Evolutionary conservation across 2,329 filamentous ascomycete genomes (phyloP).

Genomic region (Aquanectria penicillioides): DNA sequence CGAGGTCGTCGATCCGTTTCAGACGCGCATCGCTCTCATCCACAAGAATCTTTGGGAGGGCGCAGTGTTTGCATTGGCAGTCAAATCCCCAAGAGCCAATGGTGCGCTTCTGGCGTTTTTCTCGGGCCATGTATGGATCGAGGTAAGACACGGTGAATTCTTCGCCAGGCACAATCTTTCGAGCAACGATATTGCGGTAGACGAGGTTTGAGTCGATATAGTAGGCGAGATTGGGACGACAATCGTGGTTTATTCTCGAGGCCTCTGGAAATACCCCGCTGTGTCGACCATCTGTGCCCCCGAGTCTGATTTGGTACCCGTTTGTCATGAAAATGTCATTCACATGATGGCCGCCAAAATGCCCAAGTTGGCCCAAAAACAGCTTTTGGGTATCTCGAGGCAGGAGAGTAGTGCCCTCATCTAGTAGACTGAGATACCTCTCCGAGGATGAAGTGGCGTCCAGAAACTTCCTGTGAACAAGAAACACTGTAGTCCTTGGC

Average conservation of each 20-base stretch:
- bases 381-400: not conserved
- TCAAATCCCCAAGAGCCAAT: not conserved
- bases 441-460: not conserved
- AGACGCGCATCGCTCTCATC: not conserved
- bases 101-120: not conserved
- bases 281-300: not conserved
- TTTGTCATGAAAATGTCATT: conserved; percentile 9
- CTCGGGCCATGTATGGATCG: not conserved
- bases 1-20: not conserved
- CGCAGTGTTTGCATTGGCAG: conserved; percentile 6
- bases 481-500: not conserved
- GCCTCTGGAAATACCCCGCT: not conserved
- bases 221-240: conserved; percentile 14
- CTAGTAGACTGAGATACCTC: not conserved
- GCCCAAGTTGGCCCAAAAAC: not conserved
- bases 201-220: conserved; percentile 10
- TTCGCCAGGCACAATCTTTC: not conserved
- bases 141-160: conserved; percentile 16
- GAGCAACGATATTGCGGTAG: not conserved
- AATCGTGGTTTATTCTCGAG: conserved; percentile 15
- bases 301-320: not conserved
- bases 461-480: not conserved
- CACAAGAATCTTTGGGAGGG: not conserved
- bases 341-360: not conserved
- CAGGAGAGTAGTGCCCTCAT: not conserved